Conservation (phyloP, 106 monocot species). For the Vanilla planifolia region DNA sequence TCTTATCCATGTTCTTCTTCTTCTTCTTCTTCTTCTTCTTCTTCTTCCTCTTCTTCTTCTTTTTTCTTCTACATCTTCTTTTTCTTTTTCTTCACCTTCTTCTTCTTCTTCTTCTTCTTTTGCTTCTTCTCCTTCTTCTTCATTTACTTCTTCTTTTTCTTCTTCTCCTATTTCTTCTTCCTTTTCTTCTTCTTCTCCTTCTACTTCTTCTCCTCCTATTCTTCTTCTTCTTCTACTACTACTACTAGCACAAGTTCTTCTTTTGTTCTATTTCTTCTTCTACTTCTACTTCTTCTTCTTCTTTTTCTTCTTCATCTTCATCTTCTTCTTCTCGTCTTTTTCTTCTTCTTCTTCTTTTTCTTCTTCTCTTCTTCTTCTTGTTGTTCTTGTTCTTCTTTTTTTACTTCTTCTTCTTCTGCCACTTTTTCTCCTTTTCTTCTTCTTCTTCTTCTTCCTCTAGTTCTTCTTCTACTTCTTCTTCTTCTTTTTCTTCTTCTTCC, state of each 20-base stretch:
- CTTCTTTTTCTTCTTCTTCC: no score
- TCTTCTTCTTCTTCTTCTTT: not conserved
- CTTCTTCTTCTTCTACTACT: not conserved
- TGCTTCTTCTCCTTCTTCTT: no score
- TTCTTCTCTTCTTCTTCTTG: not conserved
- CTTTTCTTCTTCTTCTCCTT: not conserved
- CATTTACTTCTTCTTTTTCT: no score
- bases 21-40: not conserved
- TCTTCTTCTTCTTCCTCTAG: not conserved
- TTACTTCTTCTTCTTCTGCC: no score
- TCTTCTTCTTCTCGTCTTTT: no score
- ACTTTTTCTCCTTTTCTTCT: not conserved
- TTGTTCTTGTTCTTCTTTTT: not conserved
- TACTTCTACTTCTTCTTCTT: no score
- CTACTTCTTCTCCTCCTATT: no score
- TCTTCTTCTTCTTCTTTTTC: not conserved
- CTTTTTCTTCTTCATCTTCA: no score
- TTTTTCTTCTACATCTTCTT: no score
- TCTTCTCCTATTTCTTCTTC: no score
- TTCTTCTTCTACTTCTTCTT: no score
- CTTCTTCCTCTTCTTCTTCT: not conserved
- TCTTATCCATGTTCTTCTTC: no score
- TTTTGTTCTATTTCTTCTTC: not conserved
- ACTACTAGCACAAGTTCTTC: not conserved
- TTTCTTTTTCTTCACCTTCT: not conserved